Evolutionary conservation across 129 eudicot genomes (phyloP).

Genomic region (Chrysanthemum lavandulifolium): DNA sequence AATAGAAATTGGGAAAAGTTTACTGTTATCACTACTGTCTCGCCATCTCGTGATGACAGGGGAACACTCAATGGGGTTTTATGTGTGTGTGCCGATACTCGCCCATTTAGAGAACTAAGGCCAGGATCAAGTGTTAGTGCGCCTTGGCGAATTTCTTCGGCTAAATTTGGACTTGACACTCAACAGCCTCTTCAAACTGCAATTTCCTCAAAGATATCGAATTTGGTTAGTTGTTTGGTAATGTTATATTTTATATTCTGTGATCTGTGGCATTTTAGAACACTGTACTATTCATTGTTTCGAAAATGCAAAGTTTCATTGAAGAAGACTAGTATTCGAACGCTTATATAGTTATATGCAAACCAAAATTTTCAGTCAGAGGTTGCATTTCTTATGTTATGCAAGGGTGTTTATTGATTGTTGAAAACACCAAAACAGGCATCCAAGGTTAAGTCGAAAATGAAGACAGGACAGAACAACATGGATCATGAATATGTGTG

Average conservation of each 20-base stretch:
- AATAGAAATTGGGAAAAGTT: conserved; percentile 55
- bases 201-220: conserved; percentile 58
- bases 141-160: conserved; percentile 32
- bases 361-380: too few species aligned
- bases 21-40: conserved; percentile 41
- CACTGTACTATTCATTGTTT: conserved; percentile 4
- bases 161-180: conserved; percentile 53
- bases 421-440: conserved; percentile 39
- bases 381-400: neutral
- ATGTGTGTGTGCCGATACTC: conserved; percentile 52
- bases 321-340: neutral
- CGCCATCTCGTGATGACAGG: conserved; percentile 59
- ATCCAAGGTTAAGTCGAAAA: conserved; percentile 64
- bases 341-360: neutral
- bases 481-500: conserved; percentile 41
- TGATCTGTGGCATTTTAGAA: neutral
- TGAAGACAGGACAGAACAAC: conserved; percentile 42
- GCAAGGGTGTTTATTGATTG: too few species aligned
- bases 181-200: conserved; percentile 61
- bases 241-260: neutral
- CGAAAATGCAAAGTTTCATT: neutral
- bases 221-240: conserved; percentile 51
- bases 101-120: conserved; percentile 42
- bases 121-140: conserved; percentile 17
- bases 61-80: conserved; percentile 55